A percentile compares a stretch with the other conserved stretches of the same genome.
Conservation (phyloP, 805 yeast species). For the Ogataea populi-albae region DNA sequence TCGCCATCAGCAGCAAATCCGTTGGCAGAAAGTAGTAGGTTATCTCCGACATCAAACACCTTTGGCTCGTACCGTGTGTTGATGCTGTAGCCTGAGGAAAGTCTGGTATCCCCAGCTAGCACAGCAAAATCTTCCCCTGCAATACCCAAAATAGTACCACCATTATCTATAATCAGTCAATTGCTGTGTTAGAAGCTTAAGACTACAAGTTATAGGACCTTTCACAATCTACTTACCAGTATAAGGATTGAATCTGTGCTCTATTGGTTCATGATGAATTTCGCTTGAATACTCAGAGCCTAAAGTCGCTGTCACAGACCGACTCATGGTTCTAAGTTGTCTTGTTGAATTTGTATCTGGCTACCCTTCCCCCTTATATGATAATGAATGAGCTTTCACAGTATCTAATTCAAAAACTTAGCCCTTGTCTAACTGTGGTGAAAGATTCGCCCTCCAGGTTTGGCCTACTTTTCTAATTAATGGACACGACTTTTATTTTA, state of each 20-base stretch:
- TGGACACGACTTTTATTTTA: too few relatives aligned
- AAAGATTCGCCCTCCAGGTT: too few relatives aligned
- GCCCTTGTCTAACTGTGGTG: too few relatives aligned
- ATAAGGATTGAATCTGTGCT: conserved; percentile 90
- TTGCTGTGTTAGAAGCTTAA: background rate
- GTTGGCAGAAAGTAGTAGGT: conserved; percentile 83
- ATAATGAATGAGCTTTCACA: too few relatives aligned
- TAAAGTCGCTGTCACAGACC: conserved; percentile 38
- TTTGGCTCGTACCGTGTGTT: conserved; percentile 91
- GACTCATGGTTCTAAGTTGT: conserved; percentile 3
- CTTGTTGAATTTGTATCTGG: background rate
- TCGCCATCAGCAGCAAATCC: conserved; percentile 96
- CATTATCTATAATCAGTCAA: conserved; percentile 56
- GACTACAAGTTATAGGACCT: too few relatives aligned
- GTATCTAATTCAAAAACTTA: too few relatives aligned
- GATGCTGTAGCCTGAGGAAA: conserved; percentile 88
- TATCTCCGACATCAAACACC: conserved; percentile 85
- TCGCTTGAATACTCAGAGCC: conserved; percentile 68
- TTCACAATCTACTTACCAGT: conserved; percentile 41
- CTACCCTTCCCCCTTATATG: background rate
- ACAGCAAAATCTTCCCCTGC: conserved; percentile 98
- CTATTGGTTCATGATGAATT: conserved; percentile 61
- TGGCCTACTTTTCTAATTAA: too few relatives aligned
- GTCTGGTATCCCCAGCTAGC: conserved; percentile 98
- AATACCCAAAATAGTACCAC: conserved; percentile 96